Conservation (phyloP, 306 rosid genomes). For the Abrus precatorius region DNA sequence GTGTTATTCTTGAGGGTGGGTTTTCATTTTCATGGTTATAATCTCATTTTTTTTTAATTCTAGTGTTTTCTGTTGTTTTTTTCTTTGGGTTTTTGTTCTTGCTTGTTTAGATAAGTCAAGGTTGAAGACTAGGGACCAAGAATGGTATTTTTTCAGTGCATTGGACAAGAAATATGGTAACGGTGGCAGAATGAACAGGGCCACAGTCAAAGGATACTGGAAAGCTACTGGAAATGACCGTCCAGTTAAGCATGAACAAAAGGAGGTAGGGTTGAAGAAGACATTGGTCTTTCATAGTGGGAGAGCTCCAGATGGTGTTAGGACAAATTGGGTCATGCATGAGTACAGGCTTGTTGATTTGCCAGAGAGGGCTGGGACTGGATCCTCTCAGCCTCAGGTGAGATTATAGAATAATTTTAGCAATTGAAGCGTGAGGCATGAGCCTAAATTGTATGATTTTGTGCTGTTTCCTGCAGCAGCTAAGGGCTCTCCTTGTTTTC, state of each 20-base stretch:
- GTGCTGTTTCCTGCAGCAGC: constrained; percentile 37
- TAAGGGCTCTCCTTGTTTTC: constrained; percentile 45
- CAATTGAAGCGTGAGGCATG: constrained; percentile 51
- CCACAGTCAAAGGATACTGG: constrained; percentile 93
- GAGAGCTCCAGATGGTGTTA: constrained; percentile 90
- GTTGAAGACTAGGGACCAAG: constrained; percentile 99
- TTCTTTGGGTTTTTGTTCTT: neutral
- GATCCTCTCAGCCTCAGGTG: constrained; percentile 82
- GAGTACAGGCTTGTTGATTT: constrained; percentile 94
- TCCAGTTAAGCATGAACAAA: constrained; percentile 71
- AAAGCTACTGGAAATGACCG: constrained; percentile 98
- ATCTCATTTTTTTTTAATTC: neutral
- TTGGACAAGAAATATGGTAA: constrained; percentile 98
- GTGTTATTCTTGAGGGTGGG: neutral
- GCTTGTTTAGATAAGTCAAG: constrained; percentile 81
- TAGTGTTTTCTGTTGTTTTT: constrained; percentile 16
- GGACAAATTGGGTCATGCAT: constrained; percentile 99
- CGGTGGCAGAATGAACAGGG: constrained; percentile 99
- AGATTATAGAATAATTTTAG: constrained; percentile 49
- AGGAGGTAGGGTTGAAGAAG: constrained; percentile 86
- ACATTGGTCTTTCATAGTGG: constrained; percentile 98
- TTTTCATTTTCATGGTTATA: neutral
- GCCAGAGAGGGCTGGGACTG: constrained; percentile 68
- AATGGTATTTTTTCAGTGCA: constrained; percentile 96
- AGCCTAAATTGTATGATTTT: constrained; percentile 40